These are phyloP conservation scores for Russula ochroleuca DNA, from an alignment of 768 basidiomycete species.

Conservation along the genomic window DNA sequence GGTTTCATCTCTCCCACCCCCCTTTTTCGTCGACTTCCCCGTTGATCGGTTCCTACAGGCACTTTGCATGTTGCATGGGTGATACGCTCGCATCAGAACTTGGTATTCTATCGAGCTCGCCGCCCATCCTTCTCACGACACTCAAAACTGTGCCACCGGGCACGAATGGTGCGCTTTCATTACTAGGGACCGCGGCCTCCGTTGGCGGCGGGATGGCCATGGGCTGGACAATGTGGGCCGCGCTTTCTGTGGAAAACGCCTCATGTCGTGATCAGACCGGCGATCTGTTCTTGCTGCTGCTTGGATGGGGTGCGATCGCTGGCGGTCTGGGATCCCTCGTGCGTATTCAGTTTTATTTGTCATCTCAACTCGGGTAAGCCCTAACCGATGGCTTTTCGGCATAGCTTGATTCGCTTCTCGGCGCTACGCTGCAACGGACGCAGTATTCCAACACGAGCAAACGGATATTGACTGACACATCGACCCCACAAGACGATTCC, in stretches of 20 bases:
- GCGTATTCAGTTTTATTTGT: constrained; percentile 31
- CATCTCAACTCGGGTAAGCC: neutral
- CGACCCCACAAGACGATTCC: constrained; percentile 32
- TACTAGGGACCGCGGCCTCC: constrained; percentile 70
- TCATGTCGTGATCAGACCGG: constrained; percentile 45
- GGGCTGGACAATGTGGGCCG: constrained; percentile 55
- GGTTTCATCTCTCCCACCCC: constrained; percentile 28
- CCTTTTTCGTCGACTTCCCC: neutral
- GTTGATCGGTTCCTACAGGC: constrained; percentile 42
- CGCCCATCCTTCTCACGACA: constrained; percentile 77
- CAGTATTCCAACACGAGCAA: constrained; percentile 61
- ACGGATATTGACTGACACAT: constrained; percentile 58
- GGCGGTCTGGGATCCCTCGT: constrained; percentile 82
- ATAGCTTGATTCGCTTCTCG: constrained; percentile 81
- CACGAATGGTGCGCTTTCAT: constrained; percentile 84
- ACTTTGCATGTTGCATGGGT: constrained; percentile 84
- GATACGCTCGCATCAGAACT: constrained; percentile 93
- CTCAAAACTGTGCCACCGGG: constrained; percentile 73
- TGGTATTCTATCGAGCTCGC: constrained; percentile 71
- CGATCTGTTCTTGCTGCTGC: constrained; percentile 40
- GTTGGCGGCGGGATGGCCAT: constrained; percentile 68
- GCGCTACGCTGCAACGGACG: constrained; percentile 81
- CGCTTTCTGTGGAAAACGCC: constrained; percentile 58
- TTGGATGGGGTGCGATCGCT: constrained; percentile 57
- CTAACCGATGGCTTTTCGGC: neutral